phyloP scores from a whole-genome alignment of 2,329 filamentous ascomycete genomes.

The Aspergillus bombycis region DNA sequence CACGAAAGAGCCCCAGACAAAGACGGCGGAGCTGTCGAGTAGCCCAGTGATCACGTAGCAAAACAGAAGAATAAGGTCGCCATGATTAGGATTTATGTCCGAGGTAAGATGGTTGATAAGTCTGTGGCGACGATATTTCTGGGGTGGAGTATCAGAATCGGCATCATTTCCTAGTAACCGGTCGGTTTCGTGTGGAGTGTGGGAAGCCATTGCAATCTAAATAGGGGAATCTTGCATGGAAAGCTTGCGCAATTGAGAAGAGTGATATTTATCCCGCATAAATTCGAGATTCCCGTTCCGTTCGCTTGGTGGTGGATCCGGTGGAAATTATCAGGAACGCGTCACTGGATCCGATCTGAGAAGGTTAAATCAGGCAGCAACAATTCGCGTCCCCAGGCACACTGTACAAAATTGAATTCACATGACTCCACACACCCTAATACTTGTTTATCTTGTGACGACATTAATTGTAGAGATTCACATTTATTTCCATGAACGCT shows the following conservation, averaged over 20 bases:
- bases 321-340: not conserved
- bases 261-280: not conserved
- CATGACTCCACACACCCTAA: no score
- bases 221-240: not conserved
- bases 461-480: no score
- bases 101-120: not conserved
- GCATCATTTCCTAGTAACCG: not conserved
- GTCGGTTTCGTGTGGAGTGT: not conserved
- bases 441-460: no score
- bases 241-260: not conserved
- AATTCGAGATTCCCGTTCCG: not conserved
- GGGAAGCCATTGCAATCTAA: not conserved
- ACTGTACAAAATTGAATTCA: no score
- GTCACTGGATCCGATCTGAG: not conserved
- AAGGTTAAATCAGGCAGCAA: not conserved
- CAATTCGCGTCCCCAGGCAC: not conserved
- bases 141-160: not conserved
- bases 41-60: slow-evolving; percentile 79
- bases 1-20: slow-evolving; percentile 78
- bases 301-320: not conserved
- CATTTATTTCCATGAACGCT: no score
- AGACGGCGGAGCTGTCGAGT: slow-evolving; percentile 74
- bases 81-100: not conserved
- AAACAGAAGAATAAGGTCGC: slow-evolving; percentile 67
- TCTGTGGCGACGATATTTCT: not conserved